phyloP scores from a whole-genome alignment of 2,329 filamentous ascomycete genomes.

The Trichoderma sp. region DNA sequence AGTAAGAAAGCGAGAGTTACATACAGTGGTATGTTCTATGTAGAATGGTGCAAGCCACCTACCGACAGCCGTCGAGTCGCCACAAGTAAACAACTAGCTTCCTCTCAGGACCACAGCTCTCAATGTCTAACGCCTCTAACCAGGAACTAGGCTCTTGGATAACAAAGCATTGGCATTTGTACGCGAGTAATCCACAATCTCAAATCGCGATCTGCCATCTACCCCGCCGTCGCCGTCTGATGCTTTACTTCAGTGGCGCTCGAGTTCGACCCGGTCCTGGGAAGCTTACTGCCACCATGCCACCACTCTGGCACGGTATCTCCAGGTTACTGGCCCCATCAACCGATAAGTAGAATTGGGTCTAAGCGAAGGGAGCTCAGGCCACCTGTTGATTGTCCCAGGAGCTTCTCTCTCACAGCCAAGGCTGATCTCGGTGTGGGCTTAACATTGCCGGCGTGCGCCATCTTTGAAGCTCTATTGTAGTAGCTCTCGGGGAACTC shows the following conservation, averaged over 20 bases:
- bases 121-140: conserved; percentile 9
- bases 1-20: neutral
- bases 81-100: neutral
- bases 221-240: neutral
- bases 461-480: neutral
- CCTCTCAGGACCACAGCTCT: neutral
- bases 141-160: conserved; percentile 12
- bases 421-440: neutral
- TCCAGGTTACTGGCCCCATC: neutral
- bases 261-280: neutral
- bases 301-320: neutral
- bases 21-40: too few species aligned
- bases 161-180: neutral
- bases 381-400: neutral
- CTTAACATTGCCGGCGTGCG: neutral
- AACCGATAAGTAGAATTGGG: neutral
- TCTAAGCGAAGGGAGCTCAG: conserved; percentile 1
- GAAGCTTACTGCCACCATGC: conserved; percentile 1
- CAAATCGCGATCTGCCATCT: conserved; percentile 6
- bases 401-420: neutral
- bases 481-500: neutral
- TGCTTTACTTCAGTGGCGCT: conserved; percentile 13
- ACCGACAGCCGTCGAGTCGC: neutral
- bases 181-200: neutral
- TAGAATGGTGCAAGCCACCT: neutral